A percentile compares a stretch with the other conserved stretches of the same genome.
Evolutionary conservation across 768 basidiomycete genomes (phyloP).

Genomic region (Bullera alba): DNA sequence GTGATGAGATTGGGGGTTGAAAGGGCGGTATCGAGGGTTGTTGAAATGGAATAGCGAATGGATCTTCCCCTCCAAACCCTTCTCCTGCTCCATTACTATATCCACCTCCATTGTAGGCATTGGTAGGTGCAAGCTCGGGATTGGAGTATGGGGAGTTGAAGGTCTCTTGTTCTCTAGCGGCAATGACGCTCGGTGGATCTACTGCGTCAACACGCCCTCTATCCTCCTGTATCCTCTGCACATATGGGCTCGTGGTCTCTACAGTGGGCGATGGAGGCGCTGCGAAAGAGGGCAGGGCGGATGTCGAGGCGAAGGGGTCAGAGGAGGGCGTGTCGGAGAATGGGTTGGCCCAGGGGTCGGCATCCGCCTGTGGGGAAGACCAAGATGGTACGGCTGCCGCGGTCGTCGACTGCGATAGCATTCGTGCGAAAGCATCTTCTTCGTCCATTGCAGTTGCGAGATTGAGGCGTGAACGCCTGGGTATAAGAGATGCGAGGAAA

Average conservation of each 20-base stretch:
- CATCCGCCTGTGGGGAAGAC: conserved; percentile 10
- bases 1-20: not conserved
- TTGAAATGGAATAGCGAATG: conserved; percentile 6
- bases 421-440: conserved; percentile 32
- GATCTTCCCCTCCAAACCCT: not conserved
- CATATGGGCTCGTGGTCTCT: conserved; percentile 25
- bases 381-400: conserved; percentile 10
- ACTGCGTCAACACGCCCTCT: conserved; percentile 9
- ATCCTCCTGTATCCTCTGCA: conserved; percentile 25
- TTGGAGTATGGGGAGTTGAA: not conserved
- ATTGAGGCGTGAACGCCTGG: no score
- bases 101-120: not conserved
- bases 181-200: conserved; percentile 38
- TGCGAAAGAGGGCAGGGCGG: not conserved
- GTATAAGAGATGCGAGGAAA: no score
- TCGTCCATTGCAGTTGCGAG: conserved; percentile 23
- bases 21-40: not conserved
- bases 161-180: conserved; percentile 10
- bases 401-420: conserved; percentile 27
- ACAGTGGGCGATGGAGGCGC: not conserved
- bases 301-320: not conserved
- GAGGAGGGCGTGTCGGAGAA: conserved; percentile 21
- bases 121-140: not conserved
- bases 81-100: not conserved
- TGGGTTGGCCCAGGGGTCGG: conserved; percentile 40